A percentile compares a stretch with the other conserved stretches of the same genome.
These are phyloP conservation scores for Strigomonas culicis DNA, from an alignment of 208 protist species.

Conservation along the genomic window DNA sequence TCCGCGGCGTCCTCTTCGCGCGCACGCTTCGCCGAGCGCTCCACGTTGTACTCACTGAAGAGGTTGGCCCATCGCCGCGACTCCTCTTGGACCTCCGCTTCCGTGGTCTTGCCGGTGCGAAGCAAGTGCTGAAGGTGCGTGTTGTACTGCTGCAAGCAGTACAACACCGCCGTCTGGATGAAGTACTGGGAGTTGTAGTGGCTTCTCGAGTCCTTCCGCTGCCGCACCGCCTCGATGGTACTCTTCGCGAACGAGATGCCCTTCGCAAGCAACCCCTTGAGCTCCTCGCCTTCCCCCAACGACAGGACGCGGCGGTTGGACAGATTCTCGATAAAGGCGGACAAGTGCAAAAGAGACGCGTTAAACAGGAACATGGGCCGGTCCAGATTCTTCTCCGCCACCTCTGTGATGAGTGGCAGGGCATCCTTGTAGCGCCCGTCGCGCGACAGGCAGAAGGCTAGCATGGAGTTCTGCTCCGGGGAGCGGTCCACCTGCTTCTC, in stretches of 20 bases:
- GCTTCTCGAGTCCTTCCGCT: not conserved
- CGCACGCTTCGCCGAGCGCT: conserved; percentile 33
- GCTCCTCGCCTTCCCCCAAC: conserved; percentile 28
- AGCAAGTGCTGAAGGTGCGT: conserved; percentile 38
- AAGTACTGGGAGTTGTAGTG: conserved; percentile 15
- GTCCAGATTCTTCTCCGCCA: conserved; percentile 13
- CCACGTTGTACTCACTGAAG: conserved; percentile 33
- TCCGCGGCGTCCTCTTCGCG: conserved; percentile 25
- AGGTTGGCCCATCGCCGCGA: conserved; percentile 41
- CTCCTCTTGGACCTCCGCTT: conserved; percentile 32
- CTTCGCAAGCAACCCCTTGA: conserved; percentile 36
- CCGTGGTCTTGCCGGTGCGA: conserved; percentile 35
- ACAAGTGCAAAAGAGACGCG: conserved; percentile 60
- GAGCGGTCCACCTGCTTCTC: conserved; percentile 25
- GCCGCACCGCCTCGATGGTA: not conserved
- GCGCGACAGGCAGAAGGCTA: conserved; percentile 70
- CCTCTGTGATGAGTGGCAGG: conserved; percentile 38
- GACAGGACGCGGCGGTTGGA: conserved; percentile 26
- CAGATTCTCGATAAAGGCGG: conserved; percentile 54
- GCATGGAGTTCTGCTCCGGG: conserved; percentile 49
- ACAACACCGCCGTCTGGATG: conserved; percentile 40
- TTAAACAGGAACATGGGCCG: conserved; percentile 68
- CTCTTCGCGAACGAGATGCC: conserved; percentile 18
- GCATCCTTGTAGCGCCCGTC: conserved; percentile 59
- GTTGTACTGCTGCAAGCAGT: conserved; percentile 55